Evolutionary conservation across 2,329 filamentous ascomycete species (phyloP), one percentile per base, ranked within the genome.

Genomic region (Penicillium sp.): DNA sequence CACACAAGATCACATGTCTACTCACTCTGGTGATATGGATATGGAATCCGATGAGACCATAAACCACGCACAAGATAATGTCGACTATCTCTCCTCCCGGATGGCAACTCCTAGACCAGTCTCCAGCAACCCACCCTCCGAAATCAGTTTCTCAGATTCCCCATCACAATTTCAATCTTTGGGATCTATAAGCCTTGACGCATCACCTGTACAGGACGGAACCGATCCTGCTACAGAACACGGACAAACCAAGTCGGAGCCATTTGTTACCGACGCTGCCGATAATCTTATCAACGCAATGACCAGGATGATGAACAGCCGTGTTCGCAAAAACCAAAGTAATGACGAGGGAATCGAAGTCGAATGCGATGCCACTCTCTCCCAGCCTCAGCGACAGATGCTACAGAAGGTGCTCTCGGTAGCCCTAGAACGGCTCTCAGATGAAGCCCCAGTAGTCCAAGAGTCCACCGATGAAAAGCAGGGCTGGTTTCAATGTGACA

Each of bases 201-300:
- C 14, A 41, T 27, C 48, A 3, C 22, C 29, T 6, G 11, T 29
- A n/a, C 48, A 50, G 3, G 24, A 50, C 5, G 16, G 21, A 6
- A 16, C 13, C 33, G 33, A 50, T 27, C 14, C 16, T 13, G 16
- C 22, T 10, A 13, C 8, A 14, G 57, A 58, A 10, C 54, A 35
- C 1, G 50, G 24, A 51, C 55, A 16, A 56, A 43, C 5, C 59
- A 68, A 54, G 53, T 59, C 59, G 31, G 68, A 51, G 59, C 64
- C 14, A 55, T 67, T 58, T 21, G 58, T 74, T 16, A 47, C 67
- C 7, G 68, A 73, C 29, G 67, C 68, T 10, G 70, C 72, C 31
- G 60, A 63, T 22, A 70, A 69, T 46, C 57, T 75, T 53, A 63
- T 75, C 33, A 70, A 69, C 48, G 66, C 68, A 24, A 66, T 75